A percentile compares a stretch with the other conserved stretches of the same genome.
These are phyloP conservation scores for Penicillium paradoxum DNA, from an alignment of 495 filamentous ascomycete genomes.

Conservation along the genomic window DNA sequence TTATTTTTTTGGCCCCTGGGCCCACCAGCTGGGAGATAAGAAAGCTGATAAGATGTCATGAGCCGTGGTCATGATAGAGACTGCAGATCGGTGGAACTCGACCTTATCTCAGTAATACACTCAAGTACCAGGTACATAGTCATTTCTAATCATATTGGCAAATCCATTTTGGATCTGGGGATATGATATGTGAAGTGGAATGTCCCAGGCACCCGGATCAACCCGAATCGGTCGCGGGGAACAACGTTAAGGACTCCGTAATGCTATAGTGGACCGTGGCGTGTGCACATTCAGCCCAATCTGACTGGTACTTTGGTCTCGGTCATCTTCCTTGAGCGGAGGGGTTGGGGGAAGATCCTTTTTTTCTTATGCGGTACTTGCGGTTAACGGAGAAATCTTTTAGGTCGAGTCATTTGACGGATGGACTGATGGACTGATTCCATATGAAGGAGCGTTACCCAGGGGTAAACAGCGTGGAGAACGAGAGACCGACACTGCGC, in stretches of 20 bases:
- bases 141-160: not conserved
- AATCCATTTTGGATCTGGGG: not conserved
- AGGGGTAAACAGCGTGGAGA: slow-evolving; percentile 13
- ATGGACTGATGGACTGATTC: not conserved
- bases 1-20: not conserved
- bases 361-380: slow-evolving; percentile 19
- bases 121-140: not conserved
- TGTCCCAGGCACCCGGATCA: slow-evolving; percentile 4
- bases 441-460: slow-evolving; percentile 11
- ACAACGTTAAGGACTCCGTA: not conserved
- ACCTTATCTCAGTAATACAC: slow-evolving; percentile 1
- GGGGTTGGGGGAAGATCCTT: not conserved
- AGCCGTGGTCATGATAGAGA: slow-evolving; percentile 1
- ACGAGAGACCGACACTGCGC: slow-evolving; percentile 11
- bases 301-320: slow-evolving; percentile 7
- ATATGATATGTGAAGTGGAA: not conserved
- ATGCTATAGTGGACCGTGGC: not conserved
- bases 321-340: not conserved
- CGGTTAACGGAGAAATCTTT: slow-evolving; percentile 15
- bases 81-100: slow-evolving; percentile 5
- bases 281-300: slow-evolving; percentile 5
- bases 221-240: not conserved
- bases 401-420: not conserved
- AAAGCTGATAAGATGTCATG: slow-evolving; percentile 1
- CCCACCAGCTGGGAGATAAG: not conserved